These are phyloP conservation scores for Plantago major DNA, from an alignment of 257 asterid genomes.

Conservation along the genomic window DNA sequence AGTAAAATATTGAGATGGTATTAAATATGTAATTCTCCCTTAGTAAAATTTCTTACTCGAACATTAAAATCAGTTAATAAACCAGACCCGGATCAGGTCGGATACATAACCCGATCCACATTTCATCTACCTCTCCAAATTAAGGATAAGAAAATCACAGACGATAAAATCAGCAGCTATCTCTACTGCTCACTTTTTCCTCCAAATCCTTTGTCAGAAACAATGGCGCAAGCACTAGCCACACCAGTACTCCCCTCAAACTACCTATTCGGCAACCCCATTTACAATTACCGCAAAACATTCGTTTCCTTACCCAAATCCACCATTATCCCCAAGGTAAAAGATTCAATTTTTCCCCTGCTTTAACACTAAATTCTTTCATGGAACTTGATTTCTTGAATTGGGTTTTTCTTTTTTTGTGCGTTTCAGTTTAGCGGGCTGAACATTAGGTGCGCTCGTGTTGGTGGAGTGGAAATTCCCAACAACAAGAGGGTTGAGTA, in stretches of 20 bases:
- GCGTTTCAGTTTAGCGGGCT: slow-evolving; percentile 59
- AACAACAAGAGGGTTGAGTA: slow-evolving; percentile 90
- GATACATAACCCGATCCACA: slow-evolving; percentile 20
- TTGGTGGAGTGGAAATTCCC: slow-evolving; percentile 96
- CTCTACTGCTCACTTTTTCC: slow-evolving; percentile 1
- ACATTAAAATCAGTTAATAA: too few species aligned
- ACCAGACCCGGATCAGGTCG: slow-evolving; percentile 14
- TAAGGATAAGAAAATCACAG: slow-evolving; percentile 25
- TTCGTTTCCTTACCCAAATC: slow-evolving; percentile 40
- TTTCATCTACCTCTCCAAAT: neutral
- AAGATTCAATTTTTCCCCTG: neutral
- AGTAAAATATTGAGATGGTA: too few species aligned
- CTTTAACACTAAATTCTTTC: neutral
- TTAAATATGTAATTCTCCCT: too few species aligned
- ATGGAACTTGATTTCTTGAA: neutral
- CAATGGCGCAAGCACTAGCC: slow-evolving; percentile 65
- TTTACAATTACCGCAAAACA: slow-evolving; percentile 27
- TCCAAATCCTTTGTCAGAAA: neutral
- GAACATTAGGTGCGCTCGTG: slow-evolving; percentile 86
- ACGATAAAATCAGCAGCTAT: neutral
- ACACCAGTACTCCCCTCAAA: slow-evolving; percentile 64
- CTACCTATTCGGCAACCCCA: slow-evolving; percentile 52
- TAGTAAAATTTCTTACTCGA: too few species aligned
- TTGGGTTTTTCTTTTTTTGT: slow-evolving; percentile 8
- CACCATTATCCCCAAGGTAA: slow-evolving; percentile 54